Evolutionary conservation across 2,329 filamentous ascomycete genomes (phyloP), one percentile per base, ranked within the genome.

Genomic region (Stagonosporopsis chrysanthemi): DNA sequence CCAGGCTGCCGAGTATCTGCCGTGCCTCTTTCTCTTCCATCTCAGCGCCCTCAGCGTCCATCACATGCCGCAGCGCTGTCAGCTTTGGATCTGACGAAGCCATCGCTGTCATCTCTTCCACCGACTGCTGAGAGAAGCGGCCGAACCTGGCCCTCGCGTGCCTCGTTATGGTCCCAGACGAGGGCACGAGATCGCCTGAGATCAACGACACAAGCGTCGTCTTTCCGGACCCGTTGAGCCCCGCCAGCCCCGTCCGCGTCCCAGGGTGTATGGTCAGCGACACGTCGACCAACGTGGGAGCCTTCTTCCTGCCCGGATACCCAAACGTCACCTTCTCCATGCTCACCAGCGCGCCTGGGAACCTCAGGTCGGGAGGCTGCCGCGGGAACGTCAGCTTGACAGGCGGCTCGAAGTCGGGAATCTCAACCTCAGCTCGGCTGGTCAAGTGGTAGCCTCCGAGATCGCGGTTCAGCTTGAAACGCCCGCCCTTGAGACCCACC

Each of bases 401-500:
- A 0, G 79, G 81, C 0, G 73, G 74, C 54, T 86, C 84, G 44
- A 85, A 84, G 15, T 78, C 77, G 4, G 89, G 88, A 1, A 95
- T 81, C 3, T 92, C 90, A 56, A 96, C 90, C 5, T 88, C 90
- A 3, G 81, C 86, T 28, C 90, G 82, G 11, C 77, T 75, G 0
- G 79, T 84, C 6, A 82, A 62, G 41, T 73, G 67, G 36, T 75
- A 74, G 3, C 72, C 92, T 0, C 64, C 80, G 1, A 89, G 77
- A 66, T 96, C 91, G 12, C 90, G 81, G 68, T 91, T 95, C 31
- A 95, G 81, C 76, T 94, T 94, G 81, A 96, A 96, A 2, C 90
- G 81, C 5, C 85, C 85, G 1, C 92, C 92, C 48, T 83, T 88
- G 6, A 86, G 85, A 61, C 80, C 89, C 38, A 91, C 88, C 68